A percentile compares a stretch with the other conserved stretches of the same genome.
phyloP scores from a whole-genome alignment of 176 grass and related monocot genomes.

The Oryza glaberrima region DNA sequence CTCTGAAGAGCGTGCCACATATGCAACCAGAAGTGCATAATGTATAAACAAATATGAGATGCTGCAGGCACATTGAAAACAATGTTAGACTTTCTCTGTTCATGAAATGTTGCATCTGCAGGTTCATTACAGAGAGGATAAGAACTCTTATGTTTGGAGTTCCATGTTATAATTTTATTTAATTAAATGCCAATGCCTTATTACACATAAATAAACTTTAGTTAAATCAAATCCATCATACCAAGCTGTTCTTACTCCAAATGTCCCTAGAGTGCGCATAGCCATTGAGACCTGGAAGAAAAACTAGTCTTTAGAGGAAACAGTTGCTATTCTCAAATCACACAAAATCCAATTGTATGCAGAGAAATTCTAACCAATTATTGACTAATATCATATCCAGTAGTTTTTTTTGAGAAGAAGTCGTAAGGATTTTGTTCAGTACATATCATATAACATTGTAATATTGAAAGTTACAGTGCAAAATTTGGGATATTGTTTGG shows the following conservation, averaged over 20 bases:
- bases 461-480: background rate
- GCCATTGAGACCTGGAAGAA: constrained; percentile 87
- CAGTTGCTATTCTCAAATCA: background rate
- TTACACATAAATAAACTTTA: constrained; percentile 22
- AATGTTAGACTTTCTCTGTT: constrained; percentile 32
- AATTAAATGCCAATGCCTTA: background rate
- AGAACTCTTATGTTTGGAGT: background rate
- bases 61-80: constrained; percentile 57
- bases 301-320: constrained; percentile 28
- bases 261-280: constrained; percentile 79
- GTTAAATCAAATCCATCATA: constrained; percentile 50
- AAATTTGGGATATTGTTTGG: background rate
- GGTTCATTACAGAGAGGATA: background rate
- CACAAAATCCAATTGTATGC: constrained; percentile 1
- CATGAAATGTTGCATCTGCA: background rate
- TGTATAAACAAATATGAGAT: constrained; percentile 93
- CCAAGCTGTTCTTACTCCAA: constrained; percentile 83
- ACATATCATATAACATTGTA: background rate
- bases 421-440: background rate
- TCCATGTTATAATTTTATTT: constrained; percentile 14
- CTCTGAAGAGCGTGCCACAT: constrained; percentile 94
- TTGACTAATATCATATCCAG: background rate
- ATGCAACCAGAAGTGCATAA: constrained; percentile 95
- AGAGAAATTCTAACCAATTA: background rate
- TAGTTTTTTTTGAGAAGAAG: background rate